phyloP scores from a whole-genome alignment of 306 rosid genomes.

The Casuarina glauca region DNA sequence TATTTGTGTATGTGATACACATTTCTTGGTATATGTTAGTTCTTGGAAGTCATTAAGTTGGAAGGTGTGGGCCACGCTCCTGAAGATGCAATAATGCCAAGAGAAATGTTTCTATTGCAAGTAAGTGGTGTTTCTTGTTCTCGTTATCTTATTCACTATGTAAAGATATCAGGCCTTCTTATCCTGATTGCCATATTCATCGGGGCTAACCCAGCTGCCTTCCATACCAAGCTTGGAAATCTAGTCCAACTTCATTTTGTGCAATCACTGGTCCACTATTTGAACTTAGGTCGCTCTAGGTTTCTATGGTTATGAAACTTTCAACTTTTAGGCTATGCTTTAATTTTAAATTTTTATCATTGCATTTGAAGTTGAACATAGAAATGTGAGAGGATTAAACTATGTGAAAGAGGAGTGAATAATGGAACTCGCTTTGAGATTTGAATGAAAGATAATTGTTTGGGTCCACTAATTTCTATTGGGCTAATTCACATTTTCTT shows the following conservation, averaged over 20 bases:
- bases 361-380: neutral
- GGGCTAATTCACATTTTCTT: neutral
- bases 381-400: neutral
- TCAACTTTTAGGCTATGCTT: neutral
- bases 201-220: neutral
- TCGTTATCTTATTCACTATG: conserved; percentile 14
- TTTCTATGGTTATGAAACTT: neutral
- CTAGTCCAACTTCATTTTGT: neutral
- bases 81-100: conserved; percentile 78
- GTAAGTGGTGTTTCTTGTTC: conserved; percentile 37
- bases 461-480: neutral
- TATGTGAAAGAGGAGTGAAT: neutral
- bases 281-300: neutral
- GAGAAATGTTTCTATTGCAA: conserved; percentile 93
- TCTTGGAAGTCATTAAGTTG: conserved; percentile 87
- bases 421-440: neutral
- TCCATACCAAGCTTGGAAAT: neutral
- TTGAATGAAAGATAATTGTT: neutral
- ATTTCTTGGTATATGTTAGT: conserved; percentile 34
- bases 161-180: neutral
- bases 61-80: conserved; percentile 88
- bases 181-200: neutral
- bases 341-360: neutral
- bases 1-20: conserved; percentile 4
- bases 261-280: neutral